Conservation (phyloP, 148 eudicot species). For the Pouteria glomerata region DNA sequence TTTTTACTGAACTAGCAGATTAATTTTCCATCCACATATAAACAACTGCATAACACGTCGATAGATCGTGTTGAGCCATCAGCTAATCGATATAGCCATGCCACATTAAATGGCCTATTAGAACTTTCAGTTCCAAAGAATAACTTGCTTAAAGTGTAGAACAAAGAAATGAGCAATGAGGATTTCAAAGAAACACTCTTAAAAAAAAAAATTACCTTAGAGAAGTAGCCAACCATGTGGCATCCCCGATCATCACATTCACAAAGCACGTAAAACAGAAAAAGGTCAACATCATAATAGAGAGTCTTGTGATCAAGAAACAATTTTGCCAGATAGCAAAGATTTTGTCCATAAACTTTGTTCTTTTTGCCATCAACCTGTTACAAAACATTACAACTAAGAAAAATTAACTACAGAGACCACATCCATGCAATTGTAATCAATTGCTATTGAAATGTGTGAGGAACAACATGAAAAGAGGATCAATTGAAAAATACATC, state of each 20-base stretch:
- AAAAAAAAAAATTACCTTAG: constrained; percentile 54
- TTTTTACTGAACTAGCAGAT: background rate
- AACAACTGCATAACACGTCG: background rate
- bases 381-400: constrained; percentile 17
- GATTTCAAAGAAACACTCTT: background rate
- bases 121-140: background rate
- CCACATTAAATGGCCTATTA: background rate
- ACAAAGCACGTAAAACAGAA: constrained; percentile 84
- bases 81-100: background rate
- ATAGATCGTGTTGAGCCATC: background rate
- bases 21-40: background rate
- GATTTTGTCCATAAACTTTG: constrained; percentile 96
- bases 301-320: constrained; percentile 99
- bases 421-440: background rate
- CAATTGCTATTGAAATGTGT: background rate
- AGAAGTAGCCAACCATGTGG: constrained; percentile 99
- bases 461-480: background rate
- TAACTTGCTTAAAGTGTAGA: background rate
- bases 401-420: background rate
- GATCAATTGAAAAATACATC: background rate
- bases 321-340: constrained; percentile 88
- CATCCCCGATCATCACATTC: constrained; percentile 99
- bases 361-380: constrained; percentile 99
- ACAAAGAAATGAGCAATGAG: background rate
- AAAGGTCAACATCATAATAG: constrained; percentile 91